Base-by-base conservation (phyloP, 495 filamentous ascomycete genomes). In the Aspergillus kassunensis region DNA sequence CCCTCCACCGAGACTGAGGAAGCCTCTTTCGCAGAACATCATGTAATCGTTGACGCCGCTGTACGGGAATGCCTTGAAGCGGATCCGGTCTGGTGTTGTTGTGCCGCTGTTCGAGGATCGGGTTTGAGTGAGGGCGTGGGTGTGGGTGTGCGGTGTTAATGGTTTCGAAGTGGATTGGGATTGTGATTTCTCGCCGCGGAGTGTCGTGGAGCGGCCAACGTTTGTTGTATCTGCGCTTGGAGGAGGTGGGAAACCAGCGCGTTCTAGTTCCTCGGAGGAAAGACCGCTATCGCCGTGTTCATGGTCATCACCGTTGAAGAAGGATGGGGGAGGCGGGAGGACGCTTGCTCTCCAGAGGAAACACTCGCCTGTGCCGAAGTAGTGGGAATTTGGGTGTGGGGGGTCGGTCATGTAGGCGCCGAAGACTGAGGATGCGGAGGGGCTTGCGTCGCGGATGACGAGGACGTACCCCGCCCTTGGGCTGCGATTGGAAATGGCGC, bases 11-110 rank as follows among this genome's bases (percentile, higher is more conserved):
- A 96, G 71, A 62, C 85, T 90, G 35, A 98, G 67, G 63, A 85
- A 97, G n/a, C 82, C 80, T 20, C 79, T 75, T 65, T 96, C 89
- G 71, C 92, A 97, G 57, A 92, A 86, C 58, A 97, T 95, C 75
- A 93, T 85, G 65, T 96, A 96, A 66, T 97, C 93, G 68, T 98
- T 98, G 13, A 92, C 81, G 6, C 93, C 93, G 54, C 86, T 91
- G 61, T 97, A 97, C 1, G 91, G 91, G 65, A 97, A 98, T 0
- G 92, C 92, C 68, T 96, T 96, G 79, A 98, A 97, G 6, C 90
- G 84, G 58, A 96, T 86, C 25, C 84, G 76, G 27, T 86, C 85
- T 1, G 78, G 82, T 0, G 74, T 74, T 41, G 68, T 73, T 2
- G 70, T 70, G 2, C 73, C 74, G 42, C 69, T 75, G 1, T 31